Evolutionary conservation across 2,329 filamentous ascomycete species (phyloP), one percentile per base, ranked within the genome.

Genomic region (Colletotrichum graminicola): DNA sequence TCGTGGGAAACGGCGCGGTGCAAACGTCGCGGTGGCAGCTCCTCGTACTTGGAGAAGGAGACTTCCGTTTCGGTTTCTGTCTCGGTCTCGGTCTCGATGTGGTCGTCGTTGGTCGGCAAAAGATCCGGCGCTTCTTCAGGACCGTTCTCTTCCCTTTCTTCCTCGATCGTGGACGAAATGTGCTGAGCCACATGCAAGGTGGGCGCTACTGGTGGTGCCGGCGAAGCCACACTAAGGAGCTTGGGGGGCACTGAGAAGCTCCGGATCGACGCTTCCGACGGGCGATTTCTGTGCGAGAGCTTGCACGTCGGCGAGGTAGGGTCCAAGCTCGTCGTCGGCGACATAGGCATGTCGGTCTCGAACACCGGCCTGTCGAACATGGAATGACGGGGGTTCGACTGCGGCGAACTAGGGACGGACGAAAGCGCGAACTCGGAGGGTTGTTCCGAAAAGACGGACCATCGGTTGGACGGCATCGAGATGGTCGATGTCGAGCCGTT

Each of bases 371-470:
- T 88, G 79, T 98, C 95, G 76, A 97, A 98, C 57, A 97, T 84
- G 0, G 93, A 94, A 62, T 88, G 88, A 23, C 92, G 89, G 73
- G 90, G 90, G 39, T 90, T 90, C 1, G 94, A 96, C 55, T 87
- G 88, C 0, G 96, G 95, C 5, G 95, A 98, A 75, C 91, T 94
- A 1, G 94, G 92, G 1, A 92, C 87, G 0, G 95, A 97, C 1
- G 92, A 94, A 1, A 89, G 81, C 2, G 89, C 86, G 69, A 92
- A 90, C 12, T 93, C 91, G 0, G 89, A 89, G 36, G 88, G 88
- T 59, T 86, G 83, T 56, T 86, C 86, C 0, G 90, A 89, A 76
- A 92, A 85, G 65, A 87, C 77, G 32, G 92, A 91, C 89, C 92
- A 95, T 63, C 91, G 87, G 71, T 88, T 86, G 34, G 76, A 65